A percentile compares a stretch with the other conserved stretches of the same genome.
These are phyloP conservation scores for Eutrema yunnanense DNA, from an alignment of 345 rosid species.

Conservation along the genomic window DNA sequence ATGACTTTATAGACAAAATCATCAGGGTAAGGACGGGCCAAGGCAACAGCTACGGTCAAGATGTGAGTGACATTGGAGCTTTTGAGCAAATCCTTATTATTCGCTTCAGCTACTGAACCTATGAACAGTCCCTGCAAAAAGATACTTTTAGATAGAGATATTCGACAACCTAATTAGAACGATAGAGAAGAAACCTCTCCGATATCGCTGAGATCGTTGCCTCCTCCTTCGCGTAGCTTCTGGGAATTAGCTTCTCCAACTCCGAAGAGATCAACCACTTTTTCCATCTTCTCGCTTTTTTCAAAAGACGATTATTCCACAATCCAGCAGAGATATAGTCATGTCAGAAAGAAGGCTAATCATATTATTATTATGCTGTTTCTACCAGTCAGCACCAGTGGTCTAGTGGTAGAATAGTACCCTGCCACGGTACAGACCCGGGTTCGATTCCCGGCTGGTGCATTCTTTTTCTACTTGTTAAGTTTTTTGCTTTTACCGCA, in stretches of 20 bases:
- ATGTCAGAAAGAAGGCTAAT: no score
- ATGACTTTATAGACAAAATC: constrained; percentile 66
- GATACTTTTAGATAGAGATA: no score
- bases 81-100: constrained; percentile 46
- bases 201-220: constrained; percentile 30
- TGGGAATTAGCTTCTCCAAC: constrained; percentile 15
- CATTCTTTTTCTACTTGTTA: background rate
- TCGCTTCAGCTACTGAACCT: constrained; percentile 61
- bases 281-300: constrained; percentile 15
- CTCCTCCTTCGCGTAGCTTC: constrained; percentile 24
- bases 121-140: constrained; percentile 36
- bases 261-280: constrained; percentile 30
- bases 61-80: constrained; percentile 59
- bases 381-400: constrained; percentile 27
- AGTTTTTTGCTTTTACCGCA: no score
- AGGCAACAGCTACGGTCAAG: constrained; percentile 56
- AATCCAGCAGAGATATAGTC: no score
- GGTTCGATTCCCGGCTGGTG: constrained; percentile 76
- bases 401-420: constrained; percentile 55
- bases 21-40: constrained; percentile 46
- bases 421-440: constrained; percentile 76
- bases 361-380: no score
- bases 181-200: constrained; percentile 14
- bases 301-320: background rate
- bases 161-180: background rate